These are phyloP conservation scores for Oleoguttula mirabilis DNA, from an alignment of 495 filamentous ascomycete genomes.

Conservation along the genomic window DNA sequence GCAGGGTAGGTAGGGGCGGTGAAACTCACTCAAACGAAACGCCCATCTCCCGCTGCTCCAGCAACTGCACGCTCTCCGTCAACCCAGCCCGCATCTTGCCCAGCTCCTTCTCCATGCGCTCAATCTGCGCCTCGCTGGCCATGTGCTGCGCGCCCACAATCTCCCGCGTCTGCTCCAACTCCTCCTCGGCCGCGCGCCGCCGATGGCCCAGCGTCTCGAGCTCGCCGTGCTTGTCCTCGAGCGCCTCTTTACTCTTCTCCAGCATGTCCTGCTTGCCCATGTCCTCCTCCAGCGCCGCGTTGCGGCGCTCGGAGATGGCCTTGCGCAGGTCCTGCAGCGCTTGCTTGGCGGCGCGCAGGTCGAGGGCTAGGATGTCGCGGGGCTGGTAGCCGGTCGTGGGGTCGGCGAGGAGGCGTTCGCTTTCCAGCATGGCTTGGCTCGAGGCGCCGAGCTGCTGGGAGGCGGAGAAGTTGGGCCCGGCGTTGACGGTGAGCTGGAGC, in stretches of 20 bases:
- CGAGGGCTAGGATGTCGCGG: constrained; percentile 65
- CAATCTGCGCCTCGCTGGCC: constrained; percentile 80
- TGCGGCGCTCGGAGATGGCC: constrained; percentile 77
- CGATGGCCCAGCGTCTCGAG: constrained; percentile 83
- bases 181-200: constrained; percentile 73
- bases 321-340: constrained; percentile 66
- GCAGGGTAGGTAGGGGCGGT: background rate
- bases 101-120: constrained; percentile 96
- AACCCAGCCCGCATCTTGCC: constrained; percentile 78
- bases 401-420: constrained; percentile 65
- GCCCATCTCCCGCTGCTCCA: constrained; percentile 94
- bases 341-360: constrained; percentile 71
- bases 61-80: constrained; percentile 76
- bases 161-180: constrained; percentile 89
- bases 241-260: constrained; percentile 82
- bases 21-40: constrained; percentile 74
- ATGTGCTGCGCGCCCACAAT: constrained; percentile 76
- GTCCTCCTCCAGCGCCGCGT: constrained; percentile 68
- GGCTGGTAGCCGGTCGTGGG: constrained; percentile 77
- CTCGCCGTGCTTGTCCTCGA: constrained; percentile 86
- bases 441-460: constrained; percentile 42
- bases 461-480: constrained; percentile 58
- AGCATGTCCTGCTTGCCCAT: constrained; percentile 84
- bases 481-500: constrained; percentile 54
- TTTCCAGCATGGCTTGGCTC: constrained; percentile 33